phyloP scores from a whole-genome alignment of 441 rosid genomes.

The Arabidopsis hybrid region DNA sequence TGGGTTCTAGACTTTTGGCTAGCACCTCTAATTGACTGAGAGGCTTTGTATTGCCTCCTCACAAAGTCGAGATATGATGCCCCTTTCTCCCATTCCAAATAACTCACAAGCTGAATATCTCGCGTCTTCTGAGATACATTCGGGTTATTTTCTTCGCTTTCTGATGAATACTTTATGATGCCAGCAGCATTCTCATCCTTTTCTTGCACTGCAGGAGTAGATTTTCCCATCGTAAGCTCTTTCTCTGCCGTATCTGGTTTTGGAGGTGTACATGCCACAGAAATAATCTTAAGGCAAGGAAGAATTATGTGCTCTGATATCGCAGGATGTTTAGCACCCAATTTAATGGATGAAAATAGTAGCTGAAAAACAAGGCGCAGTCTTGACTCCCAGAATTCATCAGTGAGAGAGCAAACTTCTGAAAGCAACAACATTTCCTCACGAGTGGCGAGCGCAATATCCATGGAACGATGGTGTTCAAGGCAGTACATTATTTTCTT shows the following conservation, averaged over 20 bases:
- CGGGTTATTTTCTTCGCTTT: conserved; percentile 71
- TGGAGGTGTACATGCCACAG: conserved; percentile 99
- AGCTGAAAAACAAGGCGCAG: conserved; percentile 97
- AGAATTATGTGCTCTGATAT: conserved; percentile 99
- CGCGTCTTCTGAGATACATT: conserved; percentile 74
- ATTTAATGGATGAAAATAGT: conserved; percentile 94
- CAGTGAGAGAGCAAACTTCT: conserved; percentile 97
- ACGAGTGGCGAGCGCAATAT: conserved; percentile 93
- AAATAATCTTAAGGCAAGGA: conserved; percentile 98
- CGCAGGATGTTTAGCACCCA: conserved; percentile 99
- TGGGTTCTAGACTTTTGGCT: conserved; percentile 85
- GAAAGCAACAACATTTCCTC: conserved; percentile 98
- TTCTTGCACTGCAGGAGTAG: conserved; percentile 58
- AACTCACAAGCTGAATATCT: conserved; percentile 94
- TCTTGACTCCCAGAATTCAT: conserved; percentile 99
- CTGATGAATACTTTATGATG: conserved; percentile 57
- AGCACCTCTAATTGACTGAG: conserved; percentile 76
- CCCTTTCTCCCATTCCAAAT: conserved; percentile 99
- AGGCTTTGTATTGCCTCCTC: conserved; percentile 97
- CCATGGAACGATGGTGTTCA: too few species aligned
- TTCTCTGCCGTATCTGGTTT: conserved; percentile 92
- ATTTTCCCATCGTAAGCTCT: conserved; percentile 70
- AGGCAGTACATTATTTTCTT: too few species aligned
- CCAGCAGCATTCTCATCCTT: conserved; percentile 75
- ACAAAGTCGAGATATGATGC: conserved; percentile 99